Evolutionary conservation across 2,329 filamentous ascomycete genomes (phyloP), one percentile per base, ranked within the genome.

Genomic region (Trichoderma atroviride): DNA sequence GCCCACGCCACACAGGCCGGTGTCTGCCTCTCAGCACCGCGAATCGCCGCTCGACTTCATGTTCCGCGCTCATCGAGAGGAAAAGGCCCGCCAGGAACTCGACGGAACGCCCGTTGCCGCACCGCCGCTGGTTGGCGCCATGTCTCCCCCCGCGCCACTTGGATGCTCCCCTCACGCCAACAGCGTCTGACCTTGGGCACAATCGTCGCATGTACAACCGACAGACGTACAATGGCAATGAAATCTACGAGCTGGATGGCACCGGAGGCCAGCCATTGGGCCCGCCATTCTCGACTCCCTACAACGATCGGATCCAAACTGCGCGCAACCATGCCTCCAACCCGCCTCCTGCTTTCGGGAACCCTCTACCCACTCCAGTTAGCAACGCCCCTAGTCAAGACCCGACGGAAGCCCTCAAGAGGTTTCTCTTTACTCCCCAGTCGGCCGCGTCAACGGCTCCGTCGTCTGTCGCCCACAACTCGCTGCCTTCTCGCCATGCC

Each of bases 31-130:
- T 66, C 69, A 74, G 64, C 69, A 77, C 65, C 72, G 89, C 70
- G 88, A 92, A 71, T 96, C 94, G 13, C 94, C 94, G 0, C 84
- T 98, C 5, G 94, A 98, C 75, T 87, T 97, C 72, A 91, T 98
- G 77, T 98, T 98, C 83, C 91, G 91, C 71, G 94, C 93, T 40
- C 92, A 97, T 74, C 88, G 92, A 61, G 91, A 92, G 71, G 92
- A 96, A 79, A 91, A 89, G 76, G 89, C 89, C 65, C 84, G 86
- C 70, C 86, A 85, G 57, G 83, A 84, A 31, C 84, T 85, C 70
- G 83, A 84, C 24, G 88, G 85, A 73, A 83, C 84, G 19, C 79
- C 83, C 65, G 72, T 84, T 74, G 73, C 81, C 75, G 69, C 81
- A 73, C 73, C 73, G 24, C 75, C 78, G 37, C 75, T 80, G 9